A percentile compares a stretch with the other conserved stretches of the same genome.
These are phyloP conservation scores for Penicillium odoratum DNA, from an alignment of 495 filamentous ascomycete species.

Conservation along the genomic window DNA sequence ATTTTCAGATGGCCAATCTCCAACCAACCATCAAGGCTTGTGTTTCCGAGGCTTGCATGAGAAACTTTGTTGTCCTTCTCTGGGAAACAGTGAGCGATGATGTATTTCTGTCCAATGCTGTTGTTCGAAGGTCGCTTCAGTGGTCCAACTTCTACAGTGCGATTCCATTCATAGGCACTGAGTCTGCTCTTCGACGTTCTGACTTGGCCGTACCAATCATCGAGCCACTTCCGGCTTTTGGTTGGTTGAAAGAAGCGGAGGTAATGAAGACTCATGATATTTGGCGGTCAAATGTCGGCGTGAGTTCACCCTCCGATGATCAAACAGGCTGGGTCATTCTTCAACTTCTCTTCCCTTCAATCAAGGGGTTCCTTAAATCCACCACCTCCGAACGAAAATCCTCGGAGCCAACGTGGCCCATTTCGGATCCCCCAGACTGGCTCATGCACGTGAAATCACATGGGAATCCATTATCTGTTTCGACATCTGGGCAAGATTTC, in stretches of 20 bases:
- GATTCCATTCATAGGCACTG: slow-evolving; percentile 50
- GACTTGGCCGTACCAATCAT: slow-evolving; percentile 32
- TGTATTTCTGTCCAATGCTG: slow-evolving; percentile 46
- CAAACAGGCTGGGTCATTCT: slow-evolving; percentile 32
- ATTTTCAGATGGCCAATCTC: slow-evolving; percentile 45
- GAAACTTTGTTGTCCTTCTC: slow-evolving; percentile 45
- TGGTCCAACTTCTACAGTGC: slow-evolving; percentile 60
- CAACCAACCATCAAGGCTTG: slow-evolving; percentile 53
- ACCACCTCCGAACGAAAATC: slow-evolving; percentile 17
- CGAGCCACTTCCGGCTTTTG: slow-evolving; percentile 54
- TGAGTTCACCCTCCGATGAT: slow-evolving; percentile 20
- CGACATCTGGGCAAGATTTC: slow-evolving; percentile 45
- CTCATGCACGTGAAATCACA: slow-evolving; percentile 36
- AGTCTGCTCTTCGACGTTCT: slow-evolving; percentile 43
- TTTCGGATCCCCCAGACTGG: slow-evolving; percentile 45
- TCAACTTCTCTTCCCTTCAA: slow-evolving; percentile 26
- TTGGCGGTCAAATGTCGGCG: slow-evolving; percentile 47
- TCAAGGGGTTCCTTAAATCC: slow-evolving; percentile 30
- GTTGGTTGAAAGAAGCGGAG: slow-evolving; percentile 56
- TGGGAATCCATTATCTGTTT: slow-evolving; percentile 51
- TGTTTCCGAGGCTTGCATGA: slow-evolving; percentile 51
- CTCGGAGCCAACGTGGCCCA: slow-evolving; percentile 8
- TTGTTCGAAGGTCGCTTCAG: slow-evolving; percentile 51
- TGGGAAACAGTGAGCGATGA: slow-evolving; percentile 59
- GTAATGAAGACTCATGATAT: slow-evolving; percentile 53